Conservation (phyloP, 805 yeast genomes). For the Scheffersomyces stipitis region DNA sequence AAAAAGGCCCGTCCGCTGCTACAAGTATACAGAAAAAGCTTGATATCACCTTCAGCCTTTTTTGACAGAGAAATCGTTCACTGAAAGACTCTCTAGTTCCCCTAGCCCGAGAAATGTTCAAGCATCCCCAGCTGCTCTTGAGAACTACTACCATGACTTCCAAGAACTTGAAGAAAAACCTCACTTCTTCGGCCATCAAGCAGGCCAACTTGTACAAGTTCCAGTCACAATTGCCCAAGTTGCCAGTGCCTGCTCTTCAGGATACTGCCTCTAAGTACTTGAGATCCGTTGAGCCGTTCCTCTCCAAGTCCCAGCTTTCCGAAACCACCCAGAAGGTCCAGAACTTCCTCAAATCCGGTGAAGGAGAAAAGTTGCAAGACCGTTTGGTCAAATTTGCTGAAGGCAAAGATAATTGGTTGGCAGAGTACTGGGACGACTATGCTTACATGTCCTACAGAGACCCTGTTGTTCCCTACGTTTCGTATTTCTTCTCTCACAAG, state of each 20-base stretch:
- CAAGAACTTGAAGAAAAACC: slow-evolving; percentile 7
- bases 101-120: no score
- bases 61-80: no score
- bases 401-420: slow-evolving; percentile 81
- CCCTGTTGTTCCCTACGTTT: slow-evolving; percentile 92
- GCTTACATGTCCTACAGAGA: slow-evolving; percentile 90
- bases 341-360: slow-evolving; percentile 62
- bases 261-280: slow-evolving; percentile 71
- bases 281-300: slow-evolving; percentile 69
- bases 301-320: slow-evolving; percentile 49
- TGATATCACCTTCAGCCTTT: no score
- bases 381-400: slow-evolving; percentile 59
- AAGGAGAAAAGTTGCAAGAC: slow-evolving; percentile 69
- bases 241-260: slow-evolving; percentile 83
- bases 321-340: slow-evolving; percentile 56
- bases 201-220: slow-evolving; percentile 71
- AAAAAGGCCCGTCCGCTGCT: no score
- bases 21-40: no score
- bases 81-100: no score
- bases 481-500: slow-evolving; percentile 84
- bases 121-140: no score
- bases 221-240: slow-evolving; percentile 73
- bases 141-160: no score
- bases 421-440: slow-evolving; percentile 90
- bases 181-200: slow-evolving; percentile 21